Evolutionary conservation across 169 alveolate genomes (phyloP).

Genomic region (Amoebophrya sp.): DNA sequence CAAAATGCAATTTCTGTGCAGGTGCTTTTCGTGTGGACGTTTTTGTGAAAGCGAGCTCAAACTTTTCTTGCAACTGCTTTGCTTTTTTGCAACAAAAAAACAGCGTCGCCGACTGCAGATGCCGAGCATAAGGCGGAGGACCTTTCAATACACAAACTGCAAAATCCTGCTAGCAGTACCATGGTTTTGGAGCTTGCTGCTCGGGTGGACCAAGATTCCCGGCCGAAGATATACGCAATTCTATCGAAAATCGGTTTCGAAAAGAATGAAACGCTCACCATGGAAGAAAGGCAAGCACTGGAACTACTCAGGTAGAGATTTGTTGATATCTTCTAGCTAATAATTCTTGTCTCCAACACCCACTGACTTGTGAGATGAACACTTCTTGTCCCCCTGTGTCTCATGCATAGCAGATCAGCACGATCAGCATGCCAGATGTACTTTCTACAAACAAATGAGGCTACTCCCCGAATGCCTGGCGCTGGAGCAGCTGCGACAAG

Average conservation of each 20-base stretch:
- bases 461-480: neutral
- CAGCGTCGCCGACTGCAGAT: no score
- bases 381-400: no score
- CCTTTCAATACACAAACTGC: neutral
- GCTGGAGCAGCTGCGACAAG: conserved; percentile 25
- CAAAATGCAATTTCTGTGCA: no score
- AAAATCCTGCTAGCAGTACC: neutral
- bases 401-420: no score
- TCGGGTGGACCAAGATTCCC: neutral
- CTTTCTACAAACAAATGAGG: neutral
- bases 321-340: no score
- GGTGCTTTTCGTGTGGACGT: no score
- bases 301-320: conserved; percentile 17
- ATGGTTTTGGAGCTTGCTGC: neutral
- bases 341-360: no score
- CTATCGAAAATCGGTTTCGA: conserved; percentile 7
- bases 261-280: neutral
- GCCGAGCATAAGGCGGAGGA: neutral
- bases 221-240: neutral
- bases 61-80: no score
- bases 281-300: neutral
- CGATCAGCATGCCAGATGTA: no score
- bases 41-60: no score
- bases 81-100: no score
- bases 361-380: no score